Evolutionary conservation across 805 yeast genomes (phyloP).

Genomic region (Yarrowia hollandica): DNA sequence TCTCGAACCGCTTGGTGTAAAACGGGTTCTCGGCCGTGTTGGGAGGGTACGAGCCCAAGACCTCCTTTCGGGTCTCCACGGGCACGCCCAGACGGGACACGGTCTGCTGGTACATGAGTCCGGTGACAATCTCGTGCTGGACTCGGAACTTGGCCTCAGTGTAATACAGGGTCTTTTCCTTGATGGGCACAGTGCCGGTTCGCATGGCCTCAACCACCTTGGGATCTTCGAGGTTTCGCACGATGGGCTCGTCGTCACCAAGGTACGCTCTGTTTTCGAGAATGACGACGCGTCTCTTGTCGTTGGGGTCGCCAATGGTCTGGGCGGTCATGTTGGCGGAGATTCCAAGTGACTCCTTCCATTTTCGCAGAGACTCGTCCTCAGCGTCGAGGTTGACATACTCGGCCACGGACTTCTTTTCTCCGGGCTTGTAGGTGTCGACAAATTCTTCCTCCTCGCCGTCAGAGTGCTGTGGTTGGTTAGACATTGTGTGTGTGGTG

Average conservation of each 20-base stretch:
- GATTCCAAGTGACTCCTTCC: constrained; percentile 90
- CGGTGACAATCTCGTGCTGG: constrained; percentile 89
- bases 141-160: constrained; percentile 75
- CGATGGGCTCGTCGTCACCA: constrained; percentile 70
- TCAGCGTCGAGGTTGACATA: constrained; percentile 82
- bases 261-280: constrained; percentile 70
- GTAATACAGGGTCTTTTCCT: constrained; percentile 74
- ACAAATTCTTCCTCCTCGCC: constrained; percentile 1
- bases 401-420: constrained; percentile 77
- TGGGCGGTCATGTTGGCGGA: constrained; percentile 47
- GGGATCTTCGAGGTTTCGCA: constrained; percentile 64
- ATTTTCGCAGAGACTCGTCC: constrained; percentile 84
- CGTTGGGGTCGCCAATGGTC: constrained; percentile 68
- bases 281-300: constrained; percentile 74
- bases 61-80: constrained; percentile 82
- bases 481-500: no score
- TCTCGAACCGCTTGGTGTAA: constrained; percentile 59
- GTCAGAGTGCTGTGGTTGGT: no score
- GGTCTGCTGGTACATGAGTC: constrained; percentile 79
- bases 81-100: constrained; percentile 86
- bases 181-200: constrained; percentile 69
- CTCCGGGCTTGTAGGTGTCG: constrained; percentile 53
- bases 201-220: constrained; percentile 58
- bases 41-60: constrained; percentile 89
- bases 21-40: constrained; percentile 76